A percentile compares a stretch with the other conserved stretches of the same genome.
phyloP scores from a whole-genome alignment of 208 protist genomes.

The Naegleria lovaniensis region DNA sequence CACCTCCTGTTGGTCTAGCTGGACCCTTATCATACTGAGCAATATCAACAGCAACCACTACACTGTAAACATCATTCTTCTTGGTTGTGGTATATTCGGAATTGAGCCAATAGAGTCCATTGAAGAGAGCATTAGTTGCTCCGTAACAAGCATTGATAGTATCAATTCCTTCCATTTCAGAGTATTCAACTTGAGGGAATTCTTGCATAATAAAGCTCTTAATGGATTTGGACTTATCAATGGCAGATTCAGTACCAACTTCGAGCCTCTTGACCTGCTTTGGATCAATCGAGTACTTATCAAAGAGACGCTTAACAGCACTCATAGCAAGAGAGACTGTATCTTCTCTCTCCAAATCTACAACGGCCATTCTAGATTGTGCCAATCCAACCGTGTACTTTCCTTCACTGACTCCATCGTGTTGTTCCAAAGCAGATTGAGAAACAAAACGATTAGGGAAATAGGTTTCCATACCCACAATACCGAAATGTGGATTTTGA shows the following conservation, averaged over 20 bases:
- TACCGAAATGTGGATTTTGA: slow-evolving; percentile 47
- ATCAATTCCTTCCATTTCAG: slow-evolving; percentile 61
- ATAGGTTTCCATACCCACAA: slow-evolving; percentile 71
- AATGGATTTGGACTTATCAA: slow-evolving; percentile 79
- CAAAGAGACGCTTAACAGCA: slow-evolving; percentile 55
- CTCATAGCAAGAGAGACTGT: slow-evolving; percentile 73
- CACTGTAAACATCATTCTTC: slow-evolving; percentile 70
- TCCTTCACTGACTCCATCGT: slow-evolving; percentile 54
- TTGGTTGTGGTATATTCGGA: slow-evolving; percentile 24
- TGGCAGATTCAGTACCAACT: slow-evolving; percentile 78
- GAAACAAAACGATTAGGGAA: slow-evolving; percentile 64
- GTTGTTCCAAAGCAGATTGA: slow-evolving; percentile 64
- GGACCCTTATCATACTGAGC: slow-evolving; percentile 66
- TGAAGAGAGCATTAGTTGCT: slow-evolving; percentile 74
- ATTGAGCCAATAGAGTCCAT: slow-evolving; percentile 72
- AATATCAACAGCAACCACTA: slow-evolving; percentile 78
- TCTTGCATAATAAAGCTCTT: slow-evolving; percentile 75
- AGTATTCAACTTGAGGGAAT: slow-evolving; percentile 44
- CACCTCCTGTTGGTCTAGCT: slow-evolving; percentile 46
- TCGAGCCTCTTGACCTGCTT: slow-evolving; percentile 67
- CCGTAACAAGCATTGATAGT: slow-evolving; percentile 83
- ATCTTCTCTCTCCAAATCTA: slow-evolving; percentile 66
- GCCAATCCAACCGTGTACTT: slow-evolving; percentile 81
- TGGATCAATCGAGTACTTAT: slow-evolving; percentile 55
- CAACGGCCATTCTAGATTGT: slow-evolving; percentile 71